Base-by-base conservation (phyloP, 106 monocot species). In the Cymbidium sinense region DNA sequence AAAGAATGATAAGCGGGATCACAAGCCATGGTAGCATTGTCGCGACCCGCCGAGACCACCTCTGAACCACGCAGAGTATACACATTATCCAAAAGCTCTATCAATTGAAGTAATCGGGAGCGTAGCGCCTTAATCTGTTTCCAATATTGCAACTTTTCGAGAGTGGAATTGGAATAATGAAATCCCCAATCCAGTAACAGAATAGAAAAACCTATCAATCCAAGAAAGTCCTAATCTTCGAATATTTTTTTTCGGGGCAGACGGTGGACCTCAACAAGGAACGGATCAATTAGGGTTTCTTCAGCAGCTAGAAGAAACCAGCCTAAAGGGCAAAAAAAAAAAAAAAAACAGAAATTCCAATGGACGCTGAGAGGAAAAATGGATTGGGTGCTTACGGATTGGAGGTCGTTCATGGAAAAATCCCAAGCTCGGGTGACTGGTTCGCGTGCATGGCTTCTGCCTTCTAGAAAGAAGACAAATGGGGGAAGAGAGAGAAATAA, bases 1-100 rank as follows among this genome's bases (percentile, higher is more conserved):
- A 91, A 20, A 91, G 81, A 33, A 55, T 47, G 17, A 88, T 58
- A 23, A 91, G 80, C 0, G 86, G 78, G 34, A 91, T 78, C 77
- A 88, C 91, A 31, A 91, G 78, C 91, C 91, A 88, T 12, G 88
- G 88, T n/a, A 91, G 80, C 91, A 87, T 87, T 75, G 87, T 82
- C 78, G 79, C 81, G 47, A 85, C 80, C 76, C 77, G 75, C 18
- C 84, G 83, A 34, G 87, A 87, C 79, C 85, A 83, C 70, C 79
- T 70, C 75, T 91, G 87, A 18, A 86, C 79, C 12, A 86, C 85
- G 79, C 91, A 91, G 64, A 91, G 83, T 84, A 91, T 86, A 71
- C 87, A 91, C 91, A 91, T 91, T 90, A 82, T 84, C 73, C 31
- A 41, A n/a, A 65, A 75, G 74, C 74, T 64, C 80, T 23, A 75